phyloP scores from a whole-genome alignment of 331 rosid species.

The Pyracantha coccinea region DNA sequence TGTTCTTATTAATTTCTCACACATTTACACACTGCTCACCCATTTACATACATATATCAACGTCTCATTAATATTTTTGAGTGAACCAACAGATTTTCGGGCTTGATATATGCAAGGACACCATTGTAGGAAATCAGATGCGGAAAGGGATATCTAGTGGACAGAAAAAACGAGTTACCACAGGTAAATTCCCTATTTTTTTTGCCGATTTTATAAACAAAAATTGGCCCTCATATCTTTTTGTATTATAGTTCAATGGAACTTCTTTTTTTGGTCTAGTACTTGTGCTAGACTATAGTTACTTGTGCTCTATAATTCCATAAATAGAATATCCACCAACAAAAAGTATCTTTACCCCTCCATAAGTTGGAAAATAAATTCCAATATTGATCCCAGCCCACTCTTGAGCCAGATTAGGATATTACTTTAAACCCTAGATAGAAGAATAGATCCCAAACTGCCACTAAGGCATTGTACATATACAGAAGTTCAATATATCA shows the following conservation, averaged over 20 bases:
- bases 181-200: constrained; percentile 34
- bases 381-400: too few species aligned
- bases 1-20: neutral
- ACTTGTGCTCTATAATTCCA: neutral
- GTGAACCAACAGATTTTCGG: constrained; percentile 64
- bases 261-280: too few species aligned
- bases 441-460: too few species aligned
- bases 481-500: too few species aligned
- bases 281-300: neutral
- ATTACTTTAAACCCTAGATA: too few species aligned
- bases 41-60: neutral
- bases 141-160: constrained; percentile 89
- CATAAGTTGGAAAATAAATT: too few species aligned
- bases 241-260: too few species aligned
- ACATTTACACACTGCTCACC: neutral
- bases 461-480: too few species aligned
- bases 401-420: too few species aligned
- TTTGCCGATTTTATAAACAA: neutral
- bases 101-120: constrained; percentile 84
- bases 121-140: constrained; percentile 85
- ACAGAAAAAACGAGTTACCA: constrained; percentile 81
- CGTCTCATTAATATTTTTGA: neutral
- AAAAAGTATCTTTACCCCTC: too few species aligned
- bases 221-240: neutral
- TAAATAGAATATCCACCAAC: too few species aligned